Base-by-base conservation (phyloP, 805 yeast genomes). In the Candida orba region DNA sequence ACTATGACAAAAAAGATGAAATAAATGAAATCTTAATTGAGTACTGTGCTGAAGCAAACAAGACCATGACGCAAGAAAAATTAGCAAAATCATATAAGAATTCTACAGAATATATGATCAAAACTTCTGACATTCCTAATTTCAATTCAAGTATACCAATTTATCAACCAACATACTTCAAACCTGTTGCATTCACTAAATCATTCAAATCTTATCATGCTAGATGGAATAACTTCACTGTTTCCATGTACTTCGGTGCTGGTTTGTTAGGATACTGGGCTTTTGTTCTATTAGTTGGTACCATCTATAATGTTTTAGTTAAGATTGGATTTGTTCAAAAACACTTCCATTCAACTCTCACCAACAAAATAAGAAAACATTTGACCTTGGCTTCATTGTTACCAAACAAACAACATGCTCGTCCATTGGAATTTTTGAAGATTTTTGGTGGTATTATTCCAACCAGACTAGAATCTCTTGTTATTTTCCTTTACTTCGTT, bases 221-320 rank as follows among this genome's bases (percentile, higher is more conserved):
- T 31, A 62, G 73, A 54, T 67, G 47, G 39, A 54, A 58, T 14
- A 71, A 68, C 46, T 38, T 57, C 7, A 68, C 66, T 42, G 61
- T 62, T 20, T 72, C 80, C 3, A 65, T 74, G 25, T 66, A 60
- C 46, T 60, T 71, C 53, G 82, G 76, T 35, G 61, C 68, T 13
- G 77, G 68, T 2, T 49, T 69, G 32, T 44, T 78, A 20, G 72
- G 73, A 0, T 75, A 71, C 49, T 76, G 81, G 79, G 72, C 64
- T 4, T 40, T 65, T 1, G 59, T 78, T 34, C 52, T 75, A 43
- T 35, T 76, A 1, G 25, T 70, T 22, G 67, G 75, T 4, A 67
- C 68, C 2, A 18, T 74, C 14, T 51, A 51, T 49, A 56, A 55
- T 43, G 31, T 53, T 31, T 17, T 47, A 24, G 49, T 48, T 46